Conservation (phyloP, 2,329 filamentous ascomycete genomes). For the Diaporthe caulivora region DNA sequence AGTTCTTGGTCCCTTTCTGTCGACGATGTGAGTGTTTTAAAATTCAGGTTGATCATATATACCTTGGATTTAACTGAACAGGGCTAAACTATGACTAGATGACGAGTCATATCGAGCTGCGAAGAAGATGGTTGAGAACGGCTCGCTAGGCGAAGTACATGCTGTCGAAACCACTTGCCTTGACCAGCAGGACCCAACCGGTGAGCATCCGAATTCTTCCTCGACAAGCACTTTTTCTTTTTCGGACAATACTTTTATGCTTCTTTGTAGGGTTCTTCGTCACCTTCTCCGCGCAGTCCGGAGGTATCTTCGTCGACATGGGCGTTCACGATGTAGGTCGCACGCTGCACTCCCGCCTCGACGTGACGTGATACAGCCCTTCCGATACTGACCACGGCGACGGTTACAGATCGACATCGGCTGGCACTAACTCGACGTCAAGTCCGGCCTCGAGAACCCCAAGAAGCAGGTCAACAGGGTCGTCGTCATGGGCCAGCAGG, state of each 20-base stretch:
- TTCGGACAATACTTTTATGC: neutral
- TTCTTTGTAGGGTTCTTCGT: neutral
- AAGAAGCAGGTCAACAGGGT: slow-evolving; percentile 49
- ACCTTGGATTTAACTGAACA: neutral
- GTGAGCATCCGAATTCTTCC: slow-evolving; percentile 33
- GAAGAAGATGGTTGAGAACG: slow-evolving; percentile 39
- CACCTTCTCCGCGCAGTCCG: slow-evolving; percentile 13
- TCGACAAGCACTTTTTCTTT: no score
- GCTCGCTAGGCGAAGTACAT: slow-evolving; percentile 43
- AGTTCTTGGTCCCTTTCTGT: slow-evolving; percentile 42
- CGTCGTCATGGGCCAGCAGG: slow-evolving; percentile 49
- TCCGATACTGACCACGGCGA: neutral
- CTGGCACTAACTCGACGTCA: slow-evolving; percentile 45
- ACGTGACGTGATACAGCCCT: neutral
- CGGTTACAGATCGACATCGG: slow-evolving; percentile 43
- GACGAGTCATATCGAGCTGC: neutral
- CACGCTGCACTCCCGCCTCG: neutral
- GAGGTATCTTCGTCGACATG: slow-evolving; percentile 14
- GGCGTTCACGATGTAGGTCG: neutral
- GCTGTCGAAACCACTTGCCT: slow-evolving; percentile 43
- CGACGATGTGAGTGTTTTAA: slow-evolving; percentile 38
- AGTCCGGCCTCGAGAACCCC: slow-evolving; percentile 45
- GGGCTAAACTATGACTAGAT: neutral
- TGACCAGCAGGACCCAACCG: slow-evolving; percentile 42
- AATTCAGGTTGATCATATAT: neutral